Conservation (phyloP, 2,329 filamentous ascomycete genomes). For the Phaeosphaeriaceae sp. region DNA sequence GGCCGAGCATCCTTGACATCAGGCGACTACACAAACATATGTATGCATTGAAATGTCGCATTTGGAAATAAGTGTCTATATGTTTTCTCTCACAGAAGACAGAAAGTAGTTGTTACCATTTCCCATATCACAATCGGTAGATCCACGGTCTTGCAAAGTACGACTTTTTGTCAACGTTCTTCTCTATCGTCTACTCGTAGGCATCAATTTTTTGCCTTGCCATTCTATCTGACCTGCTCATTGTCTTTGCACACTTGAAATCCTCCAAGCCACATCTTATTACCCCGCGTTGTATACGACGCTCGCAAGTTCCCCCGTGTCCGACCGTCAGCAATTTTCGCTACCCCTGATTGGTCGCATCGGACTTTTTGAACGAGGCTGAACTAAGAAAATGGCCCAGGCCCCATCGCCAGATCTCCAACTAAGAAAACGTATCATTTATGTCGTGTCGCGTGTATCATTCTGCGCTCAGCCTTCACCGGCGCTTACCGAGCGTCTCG, state of each 20-base stretch:
- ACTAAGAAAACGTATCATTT: neutral
- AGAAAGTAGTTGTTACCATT: no score
- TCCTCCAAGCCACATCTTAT: neutral
- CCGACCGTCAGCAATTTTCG: neutral
- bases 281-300: neutral
- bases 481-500: constrained; percentile 19
- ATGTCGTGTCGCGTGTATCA: neutral
- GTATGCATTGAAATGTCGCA: neutral
- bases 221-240: neutral
- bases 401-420: neutral
- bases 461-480: constrained; percentile 4
- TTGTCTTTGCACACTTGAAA: neutral
- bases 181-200: neutral
- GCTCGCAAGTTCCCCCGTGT: neutral
- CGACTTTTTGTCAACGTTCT: no score
- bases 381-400: neutral
- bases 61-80: no score
- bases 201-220: neutral
- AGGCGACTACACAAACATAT: no score
- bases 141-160: no score
- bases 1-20: neutral
- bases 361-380: constrained; percentile 1
- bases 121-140: no score
- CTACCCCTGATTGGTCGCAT: neutral
- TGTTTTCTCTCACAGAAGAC: no score